These are phyloP conservation scores for Triangularia setosa DNA, from an alignment of 2,329 filamentous ascomycete genomes.

Conservation along the genomic window DNA sequence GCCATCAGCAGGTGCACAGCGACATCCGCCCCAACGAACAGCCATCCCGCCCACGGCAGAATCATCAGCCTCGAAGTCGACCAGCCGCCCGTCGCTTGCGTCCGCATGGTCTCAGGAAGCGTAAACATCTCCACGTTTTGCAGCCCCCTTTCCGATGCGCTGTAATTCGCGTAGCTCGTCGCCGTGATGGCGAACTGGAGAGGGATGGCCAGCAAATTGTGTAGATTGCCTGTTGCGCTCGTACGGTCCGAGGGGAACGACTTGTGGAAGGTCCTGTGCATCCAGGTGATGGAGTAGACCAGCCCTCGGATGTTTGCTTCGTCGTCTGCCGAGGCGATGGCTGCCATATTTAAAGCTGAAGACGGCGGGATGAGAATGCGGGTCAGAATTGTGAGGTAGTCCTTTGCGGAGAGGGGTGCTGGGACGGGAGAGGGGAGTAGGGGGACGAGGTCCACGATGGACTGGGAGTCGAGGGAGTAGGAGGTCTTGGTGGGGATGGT, in stretches of 20 bases:
- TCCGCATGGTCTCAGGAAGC: conserved; percentile 17
- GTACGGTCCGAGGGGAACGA: conserved; percentile 22
- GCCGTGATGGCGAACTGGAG: conserved; percentile 23
- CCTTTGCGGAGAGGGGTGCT: conserved; percentile 10
- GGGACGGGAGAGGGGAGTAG: not conserved
- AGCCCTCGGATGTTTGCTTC: conserved; percentile 17
- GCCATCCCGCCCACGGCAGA: conserved; percentile 20
- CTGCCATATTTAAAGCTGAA: not conserved
- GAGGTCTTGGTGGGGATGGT: conserved; percentile 15
- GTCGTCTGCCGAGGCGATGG: conserved; percentile 6
- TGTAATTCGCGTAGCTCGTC: conserved; percentile 22
- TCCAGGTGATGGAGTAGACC: conserved; percentile 21
- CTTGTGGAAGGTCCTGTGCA: conserved; percentile 22
- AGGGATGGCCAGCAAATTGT: conserved; percentile 23
- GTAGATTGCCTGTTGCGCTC: conserved; percentile 16
- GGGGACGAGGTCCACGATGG: conserved; percentile 21
- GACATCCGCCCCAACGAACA: conserved; percentile 17
- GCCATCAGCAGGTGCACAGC: conserved; percentile 5
- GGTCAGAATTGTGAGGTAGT: conserved; percentile 18
- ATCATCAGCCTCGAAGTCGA: conserved; percentile 19
- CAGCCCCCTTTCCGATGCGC: not conserved
- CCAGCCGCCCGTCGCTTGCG: conserved; percentile 19
- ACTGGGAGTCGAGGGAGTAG: conserved; percentile 20
- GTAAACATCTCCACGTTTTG: conserved; percentile 10
- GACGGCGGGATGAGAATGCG: conserved; percentile 15